These are phyloP conservation scores for Asterionellopsis glacialis DNA, from an alignment of 108 stramenopile species.

Conservation along the genomic window DNA sequence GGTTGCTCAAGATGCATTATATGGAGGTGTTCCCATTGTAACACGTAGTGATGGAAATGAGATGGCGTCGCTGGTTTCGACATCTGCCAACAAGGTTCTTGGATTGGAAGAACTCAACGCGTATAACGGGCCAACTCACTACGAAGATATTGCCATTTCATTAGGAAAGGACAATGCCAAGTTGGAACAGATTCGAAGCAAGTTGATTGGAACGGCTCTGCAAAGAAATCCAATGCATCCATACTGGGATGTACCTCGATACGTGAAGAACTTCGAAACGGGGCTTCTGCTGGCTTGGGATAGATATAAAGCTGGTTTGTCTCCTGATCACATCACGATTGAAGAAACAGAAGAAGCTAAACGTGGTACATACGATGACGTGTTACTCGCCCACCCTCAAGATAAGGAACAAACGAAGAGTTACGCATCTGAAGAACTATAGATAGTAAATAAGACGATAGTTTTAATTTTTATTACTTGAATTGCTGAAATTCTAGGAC, in stretches of 20 bases:
- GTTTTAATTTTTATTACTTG: neutral
- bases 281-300: constrained; percentile 63
- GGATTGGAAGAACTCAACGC: constrained; percentile 79
- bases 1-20: constrained; percentile 77
- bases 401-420: constrained; percentile 10
- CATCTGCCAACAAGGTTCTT: constrained; percentile 72
- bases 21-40: constrained; percentile 79
- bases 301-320: constrained; percentile 44
- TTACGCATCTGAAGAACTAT: neutral
- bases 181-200: constrained; percentile 43
- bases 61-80: constrained; percentile 77
- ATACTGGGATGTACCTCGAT: constrained; percentile 83
- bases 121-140: constrained; percentile 48
- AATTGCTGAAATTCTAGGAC: neutral
- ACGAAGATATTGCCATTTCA: constrained; percentile 67
- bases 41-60: constrained; percentile 82
- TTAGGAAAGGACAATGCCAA: constrained; percentile 48
- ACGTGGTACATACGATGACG: constrained; percentile 42
- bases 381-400: constrained; percentile 28
- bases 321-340: constrained; percentile 44
- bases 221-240: constrained; percentile 83
- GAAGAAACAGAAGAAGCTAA: constrained; percentile 36
- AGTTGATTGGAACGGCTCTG: constrained; percentile 56
- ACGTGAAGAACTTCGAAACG: constrained; percentile 64
- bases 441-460: neutral